phyloP scores from a whole-genome alignment of 306 rosid genomes.

The Fagus sylvatica region DNA sequence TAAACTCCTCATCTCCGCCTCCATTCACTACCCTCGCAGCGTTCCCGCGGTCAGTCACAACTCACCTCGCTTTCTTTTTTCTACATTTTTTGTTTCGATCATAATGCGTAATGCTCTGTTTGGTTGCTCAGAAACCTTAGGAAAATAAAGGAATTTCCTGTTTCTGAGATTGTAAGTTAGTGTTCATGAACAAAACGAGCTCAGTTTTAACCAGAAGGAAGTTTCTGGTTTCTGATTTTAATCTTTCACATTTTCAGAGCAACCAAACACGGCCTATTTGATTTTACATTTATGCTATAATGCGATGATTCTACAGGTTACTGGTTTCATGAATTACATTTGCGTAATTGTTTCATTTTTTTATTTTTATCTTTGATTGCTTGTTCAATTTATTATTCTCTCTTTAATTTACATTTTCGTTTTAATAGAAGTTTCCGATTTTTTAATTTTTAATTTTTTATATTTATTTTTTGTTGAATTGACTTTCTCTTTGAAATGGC shows the following conservation, averaged over 20 bases:
- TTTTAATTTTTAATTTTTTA: not conserved
- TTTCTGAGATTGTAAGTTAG: not conserved
- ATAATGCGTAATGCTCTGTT: not conserved
- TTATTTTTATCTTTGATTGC: not conserved
- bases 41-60: constrained; percentile 65
- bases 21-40: constrained; percentile 96
- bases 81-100: not conserved
- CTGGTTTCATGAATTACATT: not conserved
- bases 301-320: not conserved
- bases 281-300: not conserved
- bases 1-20: constrained; percentile 84
- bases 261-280: not conserved
- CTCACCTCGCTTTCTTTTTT: not conserved
- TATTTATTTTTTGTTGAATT: not conserved
- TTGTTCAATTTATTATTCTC: not conserved
- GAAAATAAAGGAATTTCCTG: not conserved
- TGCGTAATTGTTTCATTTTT: not conserved
- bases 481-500: not conserved
- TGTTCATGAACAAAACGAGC: not conserved
- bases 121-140: not conserved
- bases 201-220: not conserved
- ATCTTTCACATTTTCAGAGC: not conserved
- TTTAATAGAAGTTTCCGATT: not conserved
- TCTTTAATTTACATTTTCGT: not conserved
- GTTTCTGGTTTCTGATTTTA: not conserved